A percentile compares a stretch with the other conserved stretches of the same genome.
phyloP scores from a whole-genome alignment of 805 yeast genomes.

The Zygotorulaspora chibaensis region DNA sequence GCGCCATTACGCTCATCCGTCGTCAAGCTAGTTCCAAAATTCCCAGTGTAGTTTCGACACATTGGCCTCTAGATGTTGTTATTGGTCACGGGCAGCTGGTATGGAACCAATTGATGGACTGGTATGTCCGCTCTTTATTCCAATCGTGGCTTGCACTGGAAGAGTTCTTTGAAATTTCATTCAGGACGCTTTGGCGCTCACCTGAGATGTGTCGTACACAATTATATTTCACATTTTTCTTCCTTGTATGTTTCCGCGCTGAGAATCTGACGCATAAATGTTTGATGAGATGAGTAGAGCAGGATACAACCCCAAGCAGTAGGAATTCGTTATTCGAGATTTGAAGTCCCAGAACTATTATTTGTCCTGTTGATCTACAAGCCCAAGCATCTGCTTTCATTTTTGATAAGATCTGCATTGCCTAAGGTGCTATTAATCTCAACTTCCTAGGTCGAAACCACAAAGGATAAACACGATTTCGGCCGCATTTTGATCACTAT shows the following conservation, averaged over 20 bases:
- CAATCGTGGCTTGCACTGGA: neutral
- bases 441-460: neutral
- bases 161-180: neutral
- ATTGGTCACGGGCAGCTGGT: too few species aligned
- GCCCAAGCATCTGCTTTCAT: neutral
- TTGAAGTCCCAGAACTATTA: neutral
- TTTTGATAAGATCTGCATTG: neutral
- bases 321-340: neutral
- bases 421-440: neutral
- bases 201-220: conserved; percentile 1
- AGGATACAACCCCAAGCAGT: too few species aligned
- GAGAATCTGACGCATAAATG: too few species aligned
- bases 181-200: neutral
- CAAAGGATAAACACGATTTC: neutral
- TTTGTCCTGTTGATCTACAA: too few species aligned
- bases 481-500: conserved; percentile 8
- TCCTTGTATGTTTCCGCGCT: neutral
- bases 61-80: neutral
- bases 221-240: neutral
- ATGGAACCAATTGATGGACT: too few species aligned
- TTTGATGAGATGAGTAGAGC: too few species aligned
- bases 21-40: neutral
- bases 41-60: conserved; percentile 4
- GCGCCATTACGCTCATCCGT: neutral
- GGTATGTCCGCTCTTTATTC: neutral